Evolutionary conservation across 148 eudicot species (phyloP), one percentile per base, ranked within the genome.

Genomic region (Selenicereus undatus): DNA sequence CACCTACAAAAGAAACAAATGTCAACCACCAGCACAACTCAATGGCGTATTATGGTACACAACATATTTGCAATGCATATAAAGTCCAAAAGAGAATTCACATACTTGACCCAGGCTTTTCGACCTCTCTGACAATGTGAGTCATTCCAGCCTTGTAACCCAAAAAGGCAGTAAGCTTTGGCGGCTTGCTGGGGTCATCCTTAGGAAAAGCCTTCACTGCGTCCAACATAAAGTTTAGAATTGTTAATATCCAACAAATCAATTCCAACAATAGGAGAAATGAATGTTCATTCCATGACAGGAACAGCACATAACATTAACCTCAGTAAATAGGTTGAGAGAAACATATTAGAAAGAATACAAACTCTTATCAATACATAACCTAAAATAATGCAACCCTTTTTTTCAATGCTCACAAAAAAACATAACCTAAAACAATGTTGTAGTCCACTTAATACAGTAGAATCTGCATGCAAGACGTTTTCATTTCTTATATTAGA

Each of bases 131-230:
- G 27, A 92, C 92, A 82, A 92, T 91, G 86, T 92, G 97, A 71
- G 94, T 89, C 97, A 91, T 93, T 32, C 94, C 97, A 80, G 93
- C 93, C 84, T 93, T 90, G 85, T 93, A 91, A 64, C 97, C 97
- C 87, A 93, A 84, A 75, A 93, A 93, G 76, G 94, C 94, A 75
- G 97, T 93, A 7, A 93, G 90, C 85, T 84, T 90, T 51, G 94
- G 93, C 16, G 84, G 73, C 80, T 91, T 90, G 86, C 73, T 91
- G 18, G 90, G 89, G 62, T 93, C 94, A 87, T 93, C 97, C 90
- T 89, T 90, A 43, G 97, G 94, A 76, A 93, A 91, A 39, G 89
- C 88, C 91, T 91, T 91, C 87, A 93, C 94, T 91, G 97, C 80
- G 82, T 11, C n/a, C 73, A 30, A 36, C 79, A 52, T 18, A 82